These are phyloP conservation scores for Scheffersomyces lignicola DNA, from an alignment of 1,139 yeast species.

Conservation along the genomic window DNA sequence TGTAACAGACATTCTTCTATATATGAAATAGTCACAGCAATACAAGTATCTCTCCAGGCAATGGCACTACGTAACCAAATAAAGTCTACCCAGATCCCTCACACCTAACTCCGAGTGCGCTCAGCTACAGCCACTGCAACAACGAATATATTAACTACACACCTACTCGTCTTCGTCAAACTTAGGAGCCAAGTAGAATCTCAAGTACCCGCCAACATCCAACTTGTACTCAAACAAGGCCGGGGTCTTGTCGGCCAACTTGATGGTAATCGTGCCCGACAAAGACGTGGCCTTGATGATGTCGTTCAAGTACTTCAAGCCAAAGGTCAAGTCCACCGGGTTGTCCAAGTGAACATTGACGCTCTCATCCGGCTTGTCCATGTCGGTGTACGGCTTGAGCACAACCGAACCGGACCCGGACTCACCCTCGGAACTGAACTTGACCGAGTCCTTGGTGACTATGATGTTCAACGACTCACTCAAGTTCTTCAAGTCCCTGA, in stretches of 20 bases:
- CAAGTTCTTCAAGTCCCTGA: slow-evolving; percentile 82
- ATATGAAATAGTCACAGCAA: too few species aligned
- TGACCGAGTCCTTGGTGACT: slow-evolving; percentile 90
- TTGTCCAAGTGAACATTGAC: slow-evolving; percentile 77
- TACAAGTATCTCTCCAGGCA: too few species aligned
- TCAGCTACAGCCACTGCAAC: too few species aligned
- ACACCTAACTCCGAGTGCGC: too few species aligned
- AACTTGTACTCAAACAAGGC: slow-evolving; percentile 91
- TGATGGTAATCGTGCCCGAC: slow-evolving; percentile 73
- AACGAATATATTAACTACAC: background rate
- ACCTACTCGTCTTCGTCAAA: slow-evolving; percentile 80
- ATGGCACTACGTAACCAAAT: too few species aligned
- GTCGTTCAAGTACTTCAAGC: slow-evolving; percentile 85
- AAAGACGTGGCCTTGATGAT: slow-evolving; percentile 89
- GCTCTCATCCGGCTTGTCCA: slow-evolving; percentile 76
- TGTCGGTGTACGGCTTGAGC: slow-evolving; percentile 78
- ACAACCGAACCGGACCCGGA: slow-evolving; percentile 87
- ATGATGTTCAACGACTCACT: slow-evolving; percentile 84
- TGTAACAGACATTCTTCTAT: too few species aligned
- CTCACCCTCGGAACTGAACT: slow-evolving; percentile 90
- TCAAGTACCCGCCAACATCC: slow-evolving; percentile 84
- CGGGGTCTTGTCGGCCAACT: slow-evolving; percentile 89
- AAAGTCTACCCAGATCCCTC: too few species aligned
- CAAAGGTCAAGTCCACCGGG: slow-evolving; percentile 88
- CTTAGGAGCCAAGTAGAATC: slow-evolving; percentile 97